Evolutionary conservation across 2,329 filamentous ascomycete genomes (phyloP).

Genomic region (Fusarium dlaminii): DNA sequence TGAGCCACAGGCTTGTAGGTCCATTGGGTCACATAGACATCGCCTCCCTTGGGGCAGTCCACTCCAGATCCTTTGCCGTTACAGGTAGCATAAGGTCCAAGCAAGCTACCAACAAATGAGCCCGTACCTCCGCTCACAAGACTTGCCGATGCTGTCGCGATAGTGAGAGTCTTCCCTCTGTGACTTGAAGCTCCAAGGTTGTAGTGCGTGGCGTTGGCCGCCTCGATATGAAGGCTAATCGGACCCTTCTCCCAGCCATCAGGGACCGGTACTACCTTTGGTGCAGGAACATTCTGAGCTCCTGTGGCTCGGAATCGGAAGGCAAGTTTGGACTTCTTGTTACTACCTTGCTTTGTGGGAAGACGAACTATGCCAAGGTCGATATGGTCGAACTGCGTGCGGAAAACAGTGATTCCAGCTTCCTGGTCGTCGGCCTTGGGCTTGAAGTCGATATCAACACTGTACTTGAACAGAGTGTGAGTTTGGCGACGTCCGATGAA

Average conservation of each 20-base stretch:
- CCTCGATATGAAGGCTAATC: background rate
- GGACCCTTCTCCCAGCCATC: constrained; percentile 5
- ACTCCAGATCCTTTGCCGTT: constrained; percentile 11
- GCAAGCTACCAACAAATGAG: constrained; percentile 13
- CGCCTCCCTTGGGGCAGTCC: constrained; percentile 10
- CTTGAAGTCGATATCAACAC: constrained; percentile 11
- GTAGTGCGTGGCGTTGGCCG: constrained; percentile 17
- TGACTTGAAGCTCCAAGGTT: constrained; percentile 3
- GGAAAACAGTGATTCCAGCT: constrained; percentile 18
- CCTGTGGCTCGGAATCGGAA: constrained; percentile 21
- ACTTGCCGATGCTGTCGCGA: constrained; percentile 5
- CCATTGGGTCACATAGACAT: constrained; percentile 15
- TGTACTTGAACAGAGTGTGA: constrained; percentile 20
- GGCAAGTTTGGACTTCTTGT: background rate
- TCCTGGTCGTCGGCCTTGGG: background rate
- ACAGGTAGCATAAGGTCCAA: constrained; percentile 29
- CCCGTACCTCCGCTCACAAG: constrained; percentile 20
- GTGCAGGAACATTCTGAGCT: background rate
- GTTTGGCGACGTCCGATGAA: constrained; percentile 25
- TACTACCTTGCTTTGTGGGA: background rate
- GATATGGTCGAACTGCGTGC: constrained; percentile 29
- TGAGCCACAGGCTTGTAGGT: constrained; percentile 7
- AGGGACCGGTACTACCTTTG: constrained; percentile 5
- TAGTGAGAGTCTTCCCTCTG: background rate
- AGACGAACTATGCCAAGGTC: constrained; percentile 14